Conservation (phyloP, 2,329 filamentous ascomycete genomes). For the Nothopassalora personata region DNA sequence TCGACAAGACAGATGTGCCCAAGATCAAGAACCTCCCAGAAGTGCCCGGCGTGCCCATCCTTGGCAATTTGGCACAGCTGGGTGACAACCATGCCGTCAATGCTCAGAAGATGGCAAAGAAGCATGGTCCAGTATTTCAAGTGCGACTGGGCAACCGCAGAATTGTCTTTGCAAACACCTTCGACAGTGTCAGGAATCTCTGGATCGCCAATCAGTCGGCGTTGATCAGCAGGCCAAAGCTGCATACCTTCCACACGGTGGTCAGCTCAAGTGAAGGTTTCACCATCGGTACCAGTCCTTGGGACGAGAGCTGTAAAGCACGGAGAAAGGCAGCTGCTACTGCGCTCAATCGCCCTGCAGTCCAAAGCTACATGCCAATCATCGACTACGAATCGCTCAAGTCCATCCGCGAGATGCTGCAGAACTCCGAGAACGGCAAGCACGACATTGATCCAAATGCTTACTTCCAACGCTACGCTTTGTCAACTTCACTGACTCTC, state of each 20-base stretch:
- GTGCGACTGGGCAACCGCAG: slow-evolving; percentile 61
- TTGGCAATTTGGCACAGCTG: slow-evolving; percentile 44
- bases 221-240: slow-evolving; percentile 68
- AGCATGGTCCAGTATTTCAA: slow-evolving; percentile 48
- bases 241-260: slow-evolving; percentile 77
- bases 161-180: slow-evolving; percentile 73
- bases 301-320: slow-evolving; percentile 74
- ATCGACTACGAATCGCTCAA: slow-evolving; percentile 70
- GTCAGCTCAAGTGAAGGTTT: slow-evolving; percentile 72
- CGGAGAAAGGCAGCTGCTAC: slow-evolving; percentile 74
- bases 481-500: slow-evolving; percentile 71
- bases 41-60: slow-evolving; percentile 43
- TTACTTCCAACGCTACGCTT: slow-evolving; percentile 69
- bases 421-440: slow-evolving; percentile 57
- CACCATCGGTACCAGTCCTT: slow-evolving; percentile 78
- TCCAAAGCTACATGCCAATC: slow-evolving; percentile 76
- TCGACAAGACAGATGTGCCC: slow-evolving; percentile 44
- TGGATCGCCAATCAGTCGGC: slow-evolving; percentile 77
- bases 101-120: slow-evolving; percentile 43
- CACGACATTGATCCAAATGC: slow-evolving; percentile 58
- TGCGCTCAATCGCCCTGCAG: slow-evolving; percentile 68
- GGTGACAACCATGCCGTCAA: slow-evolving; percentile 45
- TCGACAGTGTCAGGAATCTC: slow-evolving; percentile 65
- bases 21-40: slow-evolving; percentile 47
- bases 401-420: slow-evolving; percentile 66